Conservation (phyloP, 768 basidiomycete genomes). For the Auricularia sp. region DNA sequence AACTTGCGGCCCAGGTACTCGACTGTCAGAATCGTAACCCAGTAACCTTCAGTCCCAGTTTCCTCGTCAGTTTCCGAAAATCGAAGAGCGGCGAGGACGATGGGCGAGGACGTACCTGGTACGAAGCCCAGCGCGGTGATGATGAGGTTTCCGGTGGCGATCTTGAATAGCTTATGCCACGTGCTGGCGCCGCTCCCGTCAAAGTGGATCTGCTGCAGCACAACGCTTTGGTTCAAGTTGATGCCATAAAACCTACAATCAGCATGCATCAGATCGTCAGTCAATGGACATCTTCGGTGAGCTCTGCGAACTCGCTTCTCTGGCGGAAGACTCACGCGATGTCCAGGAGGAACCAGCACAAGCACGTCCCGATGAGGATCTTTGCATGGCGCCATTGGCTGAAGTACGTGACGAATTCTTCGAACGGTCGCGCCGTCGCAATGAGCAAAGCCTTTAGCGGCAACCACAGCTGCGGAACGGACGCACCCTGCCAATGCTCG, state of each 20-base stretch:
- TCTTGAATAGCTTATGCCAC: conserved; percentile 57
- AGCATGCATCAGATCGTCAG: too few relatives aligned
- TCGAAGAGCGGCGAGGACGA: too few relatives aligned
- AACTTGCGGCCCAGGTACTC: conserved; percentile 46
- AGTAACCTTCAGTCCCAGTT: conserved; percentile 41
- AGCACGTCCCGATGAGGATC: conserved; percentile 53
- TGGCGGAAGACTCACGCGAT: conserved; percentile 38
- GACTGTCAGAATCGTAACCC: conserved; percentile 54
- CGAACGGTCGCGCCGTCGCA: not conserved
- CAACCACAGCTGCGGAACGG: too few relatives aligned
- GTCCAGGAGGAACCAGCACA: conserved; percentile 69
- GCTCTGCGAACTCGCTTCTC: not conserved
- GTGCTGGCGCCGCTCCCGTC: conserved; percentile 41
- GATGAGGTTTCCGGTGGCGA: conserved; percentile 59
- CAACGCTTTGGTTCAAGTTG: conserved; percentile 45
- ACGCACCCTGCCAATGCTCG: not conserved
- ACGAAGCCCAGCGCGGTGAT: conserved; percentile 69
- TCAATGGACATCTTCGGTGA: too few relatives aligned
- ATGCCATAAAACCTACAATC: conserved; percentile 59
- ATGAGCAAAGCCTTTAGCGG: not conserved
- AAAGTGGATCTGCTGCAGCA: conserved; percentile 56
- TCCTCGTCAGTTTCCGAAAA: not conserved
- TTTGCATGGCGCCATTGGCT: conserved; percentile 62
- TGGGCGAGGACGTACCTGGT: conserved; percentile 35
- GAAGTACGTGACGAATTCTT: conserved; percentile 59